Evolutionary conservation across 2,329 filamentous ascomycete species (phyloP), one percentile per base, ranked within the genome.

Genomic region (Diaporthe amygdali): DNA sequence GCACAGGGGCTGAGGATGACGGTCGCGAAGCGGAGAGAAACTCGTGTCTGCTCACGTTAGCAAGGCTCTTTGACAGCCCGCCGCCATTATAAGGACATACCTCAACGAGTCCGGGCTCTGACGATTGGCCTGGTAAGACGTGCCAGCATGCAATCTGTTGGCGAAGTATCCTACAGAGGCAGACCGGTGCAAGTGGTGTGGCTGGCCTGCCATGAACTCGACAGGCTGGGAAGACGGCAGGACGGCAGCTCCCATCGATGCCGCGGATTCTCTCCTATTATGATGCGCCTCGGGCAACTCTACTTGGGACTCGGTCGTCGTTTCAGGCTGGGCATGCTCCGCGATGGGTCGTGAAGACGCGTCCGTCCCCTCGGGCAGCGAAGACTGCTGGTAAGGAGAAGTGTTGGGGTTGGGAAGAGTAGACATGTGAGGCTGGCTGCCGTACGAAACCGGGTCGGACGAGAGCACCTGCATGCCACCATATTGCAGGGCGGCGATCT

Each of bases 401-500:
- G 63, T 68, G 63, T 17, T 71, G 52, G 51, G 8, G 46, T 49
- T 68, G 37, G 71, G 37, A 7, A 69, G 71, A 39, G 64, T 51
- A 3, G 69, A 66, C 39, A 67, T 52, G 8, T 41, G 55, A 5
- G 56, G 47, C 34, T 55, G 71, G 52, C 79, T 72, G 66, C 76
- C 76, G 55, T 76, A 79, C 9, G 76, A 77, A 46, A 77, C 74
- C 39, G 83, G 79, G 71, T 88, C 86, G 39, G 86, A 84, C 5
- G 86, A 84, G 51, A 89, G 79, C 41, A 86, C 82, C 74, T 87
- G 84, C 79, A 89, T 84, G 75, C 84, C 85, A 56, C 88, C 84
- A 78, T 88, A 86, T 77, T 87, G 82, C 76, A 91, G 83, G 71
- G 88, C 88, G 74, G 88, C 90, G 68, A 96, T 88, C 79, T 96